phyloP scores from a whole-genome alignment of 1,284 basidiomycete species.

The Neotropicomus parvogracilis region DNA sequence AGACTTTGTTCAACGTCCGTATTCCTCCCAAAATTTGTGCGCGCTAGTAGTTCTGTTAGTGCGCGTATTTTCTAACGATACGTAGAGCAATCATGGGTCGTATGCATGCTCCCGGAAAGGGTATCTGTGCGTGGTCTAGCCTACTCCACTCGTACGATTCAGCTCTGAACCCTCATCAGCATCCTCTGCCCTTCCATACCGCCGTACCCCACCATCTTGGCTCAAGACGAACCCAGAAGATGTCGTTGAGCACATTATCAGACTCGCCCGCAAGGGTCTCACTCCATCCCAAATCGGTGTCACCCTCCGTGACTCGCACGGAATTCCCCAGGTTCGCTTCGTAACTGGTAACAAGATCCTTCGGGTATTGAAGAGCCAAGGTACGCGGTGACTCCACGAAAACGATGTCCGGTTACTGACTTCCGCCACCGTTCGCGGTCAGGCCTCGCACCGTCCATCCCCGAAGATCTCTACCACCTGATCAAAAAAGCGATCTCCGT shows the following conservation, averaged over 20 bases:
- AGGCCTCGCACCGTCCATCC: conserved; percentile 97
- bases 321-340: conserved; percentile 95
- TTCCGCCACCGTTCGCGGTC: conserved; percentile 21
- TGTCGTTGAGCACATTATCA: conserved; percentile 94
- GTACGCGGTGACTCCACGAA: conserved; percentile 44
- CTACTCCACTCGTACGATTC: not conserved
- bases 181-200: conserved; percentile 97
- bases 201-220: conserved; percentile 93
- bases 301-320: conserved; percentile 95
- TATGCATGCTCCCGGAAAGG: conserved; percentile 98
- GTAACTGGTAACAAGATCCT: conserved; percentile 99
- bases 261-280: conserved; percentile 96
- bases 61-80: conserved; percentile 2
- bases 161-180: conserved; percentile 42
- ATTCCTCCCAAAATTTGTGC: conserved; percentile 36
- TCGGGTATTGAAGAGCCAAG: conserved; percentile 94
- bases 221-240: conserved; percentile 96
- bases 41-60: conserved; percentile 14
- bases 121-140: conserved; percentile 71
- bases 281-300: conserved; percentile 99
- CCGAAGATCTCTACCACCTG: conserved; percentile 99
- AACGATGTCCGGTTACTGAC: conserved; percentile 13
- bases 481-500: conserved; percentile 99
- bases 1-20: conserved; percentile 27
- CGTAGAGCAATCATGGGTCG: conserved; percentile 70